Percentiles rank a stretch among this genome's conserved stretches.
Conservation (phyloP, 345 rosid genomes). For the Lepidium aucheri region DNA sequence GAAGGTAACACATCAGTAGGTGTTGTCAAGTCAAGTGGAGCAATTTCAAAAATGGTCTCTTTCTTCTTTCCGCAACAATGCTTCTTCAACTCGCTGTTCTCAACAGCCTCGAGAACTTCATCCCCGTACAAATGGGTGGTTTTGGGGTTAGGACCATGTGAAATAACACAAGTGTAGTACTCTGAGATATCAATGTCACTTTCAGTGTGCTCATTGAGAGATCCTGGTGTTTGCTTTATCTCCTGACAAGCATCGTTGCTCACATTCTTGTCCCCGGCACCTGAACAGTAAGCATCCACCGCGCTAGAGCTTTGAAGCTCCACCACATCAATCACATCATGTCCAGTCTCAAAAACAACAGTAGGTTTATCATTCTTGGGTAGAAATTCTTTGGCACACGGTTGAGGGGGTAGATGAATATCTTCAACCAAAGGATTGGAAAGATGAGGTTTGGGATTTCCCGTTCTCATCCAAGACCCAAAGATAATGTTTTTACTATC, state of each 20-base stretch:
- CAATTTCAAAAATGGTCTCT: conserved; percentile 20
- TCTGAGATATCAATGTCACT: conserved; percentile 73
- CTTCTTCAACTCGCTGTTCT: conserved; percentile 18
- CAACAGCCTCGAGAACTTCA: conserved; percentile 49
- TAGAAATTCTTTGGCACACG: conserved; percentile 12
- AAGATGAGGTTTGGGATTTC: conserved; percentile 23
- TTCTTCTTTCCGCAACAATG: conserved; percentile 17
- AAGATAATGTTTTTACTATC: conserved; percentile 51
- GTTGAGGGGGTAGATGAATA: conserved; percentile 31
- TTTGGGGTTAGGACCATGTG: conserved; percentile 73
- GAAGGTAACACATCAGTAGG: conserved; percentile 14
- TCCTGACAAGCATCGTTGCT: conserved; percentile 1
- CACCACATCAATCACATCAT: neutral
- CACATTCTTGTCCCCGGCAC: neutral
- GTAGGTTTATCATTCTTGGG: conserved; percentile 23
- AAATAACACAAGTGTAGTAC: conserved; percentile 81
- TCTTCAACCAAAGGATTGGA: conserved; percentile 49
- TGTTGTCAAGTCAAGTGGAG: conserved; percentile 1
- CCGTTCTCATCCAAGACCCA: conserved; percentile 46
- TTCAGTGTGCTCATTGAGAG: conserved; percentile 12
- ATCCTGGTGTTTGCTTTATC: neutral
- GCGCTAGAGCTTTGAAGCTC: neutral
- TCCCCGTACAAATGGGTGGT: conserved; percentile 80
- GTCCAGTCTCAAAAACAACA: neutral
- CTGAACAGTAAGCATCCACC: neutral